Percentiles rank a stretch among this genome's conserved stretches.
Conservation (phyloP, 2,329 filamentous ascomycete species). For the Aspergillus cejpii region DNA sequence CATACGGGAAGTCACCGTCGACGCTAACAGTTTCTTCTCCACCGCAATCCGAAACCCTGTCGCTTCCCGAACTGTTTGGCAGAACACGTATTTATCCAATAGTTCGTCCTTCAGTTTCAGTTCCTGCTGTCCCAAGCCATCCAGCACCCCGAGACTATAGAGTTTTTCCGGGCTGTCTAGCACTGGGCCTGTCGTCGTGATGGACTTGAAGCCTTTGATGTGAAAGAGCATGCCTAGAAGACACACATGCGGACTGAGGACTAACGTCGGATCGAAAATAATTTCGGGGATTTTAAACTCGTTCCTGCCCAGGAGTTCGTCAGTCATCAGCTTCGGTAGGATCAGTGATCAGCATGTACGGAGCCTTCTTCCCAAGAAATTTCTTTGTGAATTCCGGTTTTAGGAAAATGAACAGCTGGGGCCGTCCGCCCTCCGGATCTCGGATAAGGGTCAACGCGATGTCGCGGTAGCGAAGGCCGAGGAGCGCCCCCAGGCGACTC, state of each 20-base stretch:
- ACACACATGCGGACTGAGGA: slow-evolving; percentile 33
- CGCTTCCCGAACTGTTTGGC: slow-evolving; percentile 18
- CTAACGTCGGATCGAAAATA: slow-evolving; percentile 31
- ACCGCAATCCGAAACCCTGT: slow-evolving; percentile 23
- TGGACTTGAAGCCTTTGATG: slow-evolving; percentile 27
- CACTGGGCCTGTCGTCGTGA: slow-evolving; percentile 17
- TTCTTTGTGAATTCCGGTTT: slow-evolving; percentile 9
- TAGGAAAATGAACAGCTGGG: slow-evolving; percentile 13
- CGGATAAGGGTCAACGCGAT: slow-evolving; percentile 23
- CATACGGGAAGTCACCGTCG: slow-evolving; percentile 22
- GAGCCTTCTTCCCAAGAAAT: slow-evolving; percentile 11
- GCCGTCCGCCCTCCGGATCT: slow-evolving; percentile 18
- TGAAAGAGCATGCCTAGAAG: slow-evolving; percentile 30
- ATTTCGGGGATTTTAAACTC: slow-evolving; percentile 30
- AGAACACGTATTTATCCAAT: slow-evolving; percentile 30
- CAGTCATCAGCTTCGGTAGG: too few relatives aligned
- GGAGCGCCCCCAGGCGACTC: slow-evolving; percentile 17
- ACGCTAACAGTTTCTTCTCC: slow-evolving; percentile 20
- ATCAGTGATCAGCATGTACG: too few relatives aligned
- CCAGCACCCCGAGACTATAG: slow-evolving; percentile 30
- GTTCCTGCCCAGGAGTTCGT: slow-evolving; percentile 22
- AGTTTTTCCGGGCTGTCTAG: slow-evolving; percentile 30
- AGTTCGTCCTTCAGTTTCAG: slow-evolving; percentile 30
- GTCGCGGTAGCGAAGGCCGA: slow-evolving; percentile 24
- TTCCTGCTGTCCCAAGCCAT: slow-evolving; percentile 28